A percentile compares a stretch with the other conserved stretches of the same genome.
phyloP scores from a whole-genome alignment of 176 grass and related monocot species.

The Oryza officinalis region DNA sequence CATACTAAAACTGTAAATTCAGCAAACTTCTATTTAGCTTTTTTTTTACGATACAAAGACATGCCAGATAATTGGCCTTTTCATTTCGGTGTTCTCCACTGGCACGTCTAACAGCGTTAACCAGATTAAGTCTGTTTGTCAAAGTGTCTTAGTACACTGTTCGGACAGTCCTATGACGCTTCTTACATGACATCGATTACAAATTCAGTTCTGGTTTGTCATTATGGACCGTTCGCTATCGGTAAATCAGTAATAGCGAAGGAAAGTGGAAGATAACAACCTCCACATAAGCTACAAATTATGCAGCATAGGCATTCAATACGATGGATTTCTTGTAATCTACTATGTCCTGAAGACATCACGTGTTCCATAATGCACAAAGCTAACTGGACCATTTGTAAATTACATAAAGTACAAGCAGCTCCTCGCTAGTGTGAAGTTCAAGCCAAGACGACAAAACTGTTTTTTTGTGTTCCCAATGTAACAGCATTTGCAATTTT shows the following conservation, averaged over 20 bases:
- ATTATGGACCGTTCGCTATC: neutral
- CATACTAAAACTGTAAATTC: neutral
- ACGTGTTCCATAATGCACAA: neutral
- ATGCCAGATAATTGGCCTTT: neutral
- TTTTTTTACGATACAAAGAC: no score
- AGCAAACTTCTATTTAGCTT: no score
- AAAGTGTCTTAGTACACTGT: neutral
- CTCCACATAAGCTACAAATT: neutral
- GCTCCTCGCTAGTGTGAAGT: conserved; percentile 5
- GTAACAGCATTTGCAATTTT: conserved; percentile 7
- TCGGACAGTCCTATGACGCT: neutral
- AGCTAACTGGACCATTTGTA: neutral
- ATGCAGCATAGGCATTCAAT: neutral
- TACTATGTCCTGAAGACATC: neutral
- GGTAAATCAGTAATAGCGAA: neutral
- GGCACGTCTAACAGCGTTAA: neutral
- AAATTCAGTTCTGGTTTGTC: neutral
- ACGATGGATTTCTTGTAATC: neutral
- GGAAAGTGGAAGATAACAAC: neutral
- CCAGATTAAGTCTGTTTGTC: neutral
- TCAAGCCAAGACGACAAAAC: conserved; percentile 10
- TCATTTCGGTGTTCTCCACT: neutral
- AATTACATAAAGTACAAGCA: conserved; percentile 27
- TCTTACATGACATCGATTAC: neutral
- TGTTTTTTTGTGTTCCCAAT: neutral